Evolutionary conservation across 805 yeast species (phyloP).

Genomic region (Nakazawaea molendinolei): DNA sequence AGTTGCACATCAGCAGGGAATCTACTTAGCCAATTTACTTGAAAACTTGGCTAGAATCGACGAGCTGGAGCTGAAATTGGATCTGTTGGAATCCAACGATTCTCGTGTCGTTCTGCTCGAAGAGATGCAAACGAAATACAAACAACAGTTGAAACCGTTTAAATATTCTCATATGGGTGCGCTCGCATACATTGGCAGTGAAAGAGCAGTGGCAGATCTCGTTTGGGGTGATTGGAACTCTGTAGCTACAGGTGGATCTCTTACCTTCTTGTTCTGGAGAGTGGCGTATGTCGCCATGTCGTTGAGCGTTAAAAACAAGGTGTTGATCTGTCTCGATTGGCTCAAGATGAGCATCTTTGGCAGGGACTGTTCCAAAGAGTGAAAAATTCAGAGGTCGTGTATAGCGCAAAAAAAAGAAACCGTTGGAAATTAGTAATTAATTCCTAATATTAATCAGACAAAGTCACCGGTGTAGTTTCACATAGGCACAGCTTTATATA

Average conservation of each 20-base stretch:
- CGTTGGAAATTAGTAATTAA: not conserved
- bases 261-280: constrained; percentile 93
- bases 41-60: constrained; percentile 59
- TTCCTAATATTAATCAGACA: not conserved
- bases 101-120: too few species aligned
- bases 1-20: constrained; percentile 94
- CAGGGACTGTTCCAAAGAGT: constrained; percentile 88
- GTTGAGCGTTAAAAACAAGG: constrained; percentile 80
- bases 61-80: constrained; percentile 39
- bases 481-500: too few species aligned
- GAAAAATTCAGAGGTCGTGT: too few species aligned
- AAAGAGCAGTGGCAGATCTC: constrained; percentile 90
- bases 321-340: constrained; percentile 87
- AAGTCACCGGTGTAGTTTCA: too few species aligned
- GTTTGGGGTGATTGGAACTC: constrained; percentile 74
- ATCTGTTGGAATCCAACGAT: constrained; percentile 36
- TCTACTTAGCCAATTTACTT: constrained; percentile 68
- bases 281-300: constrained; percentile 91
- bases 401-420: not conserved
- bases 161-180: constrained; percentile 87
- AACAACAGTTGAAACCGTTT: constrained; percentile 50
- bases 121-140: constrained; percentile 36
- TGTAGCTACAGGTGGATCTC: constrained; percentile 74
- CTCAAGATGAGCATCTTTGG: constrained; percentile 81
- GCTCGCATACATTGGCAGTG: constrained; percentile 88